Conservation (phyloP, 306 rosid genomes). For the Macrotyloma uniflorum region DNA sequence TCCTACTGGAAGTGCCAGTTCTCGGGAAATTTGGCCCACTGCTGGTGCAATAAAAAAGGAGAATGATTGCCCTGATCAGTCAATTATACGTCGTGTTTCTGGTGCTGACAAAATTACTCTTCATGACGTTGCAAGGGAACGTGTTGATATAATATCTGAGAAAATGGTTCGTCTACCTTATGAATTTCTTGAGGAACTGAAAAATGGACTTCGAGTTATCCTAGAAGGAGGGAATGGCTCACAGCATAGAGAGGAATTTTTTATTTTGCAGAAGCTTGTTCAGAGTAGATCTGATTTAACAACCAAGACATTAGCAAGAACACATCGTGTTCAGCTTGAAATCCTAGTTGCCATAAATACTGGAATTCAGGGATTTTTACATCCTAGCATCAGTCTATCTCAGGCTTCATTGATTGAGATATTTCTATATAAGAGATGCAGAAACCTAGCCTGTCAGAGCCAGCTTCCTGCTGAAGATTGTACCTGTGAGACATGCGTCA, state of each 20-base stretch:
- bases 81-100: constrained; percentile 82
- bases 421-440: constrained; percentile 87
- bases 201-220: constrained; percentile 71
- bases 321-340: constrained; percentile 94
- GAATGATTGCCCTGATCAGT: constrained; percentile 70
- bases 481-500: constrained; percentile 82
- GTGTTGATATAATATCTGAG: constrained; percentile 79
- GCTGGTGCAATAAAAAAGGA: constrained; percentile 58
- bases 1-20: constrained; percentile 95
- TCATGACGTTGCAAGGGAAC: constrained; percentile 88
- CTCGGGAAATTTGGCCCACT: constrained; percentile 87
- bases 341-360: constrained; percentile 90
- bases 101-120: constrained; percentile 81
- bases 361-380: constrained; percentile 95
- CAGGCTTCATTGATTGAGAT: constrained; percentile 85
- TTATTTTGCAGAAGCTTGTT: constrained; percentile 79
- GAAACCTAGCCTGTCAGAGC: constrained; percentile 93
- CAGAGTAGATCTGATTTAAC: constrained; percentile 88
- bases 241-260: constrained; percentile 87
- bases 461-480: constrained; percentile 97
- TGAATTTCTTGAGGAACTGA: constrained; percentile 80
- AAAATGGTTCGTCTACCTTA: constrained; percentile 86
- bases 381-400: constrained; percentile 87
- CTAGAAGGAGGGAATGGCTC: constrained; percentile 91
- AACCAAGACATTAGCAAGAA: constrained; percentile 79